These are phyloP conservation scores for Eucalyptus victrix DNA, from an alignment of 345 rosid species.

Conservation along the genomic window DNA sequence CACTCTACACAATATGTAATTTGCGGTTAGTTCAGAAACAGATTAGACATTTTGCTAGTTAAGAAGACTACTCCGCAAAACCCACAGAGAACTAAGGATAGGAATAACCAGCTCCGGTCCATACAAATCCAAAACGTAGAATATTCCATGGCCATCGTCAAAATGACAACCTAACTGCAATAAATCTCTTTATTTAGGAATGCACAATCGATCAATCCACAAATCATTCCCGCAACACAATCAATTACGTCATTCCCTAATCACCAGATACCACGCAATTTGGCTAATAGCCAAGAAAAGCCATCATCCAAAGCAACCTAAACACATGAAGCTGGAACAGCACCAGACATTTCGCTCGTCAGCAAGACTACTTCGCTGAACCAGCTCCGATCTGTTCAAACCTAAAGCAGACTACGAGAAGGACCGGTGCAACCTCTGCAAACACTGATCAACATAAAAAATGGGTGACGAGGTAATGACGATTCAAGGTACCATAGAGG, in stretches of 20 bases:
- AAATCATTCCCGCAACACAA: background rate
- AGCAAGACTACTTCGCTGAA: background rate
- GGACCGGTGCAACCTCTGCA: background rate
- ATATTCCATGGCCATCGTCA: background rate
- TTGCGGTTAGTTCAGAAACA: background rate
- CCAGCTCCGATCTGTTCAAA: background rate
- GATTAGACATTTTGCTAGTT: background rate
- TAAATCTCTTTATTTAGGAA: background rate
- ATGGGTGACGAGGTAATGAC: background rate
- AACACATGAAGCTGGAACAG: background rate
- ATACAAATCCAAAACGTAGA: background rate
- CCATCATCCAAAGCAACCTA: background rate
- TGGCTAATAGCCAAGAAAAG: background rate
- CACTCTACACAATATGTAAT: background rate
- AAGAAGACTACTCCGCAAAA: background rate
- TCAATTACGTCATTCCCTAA: background rate
- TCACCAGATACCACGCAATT: background rate
- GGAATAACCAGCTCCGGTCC: rapidly evolving
- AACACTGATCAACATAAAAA: background rate
- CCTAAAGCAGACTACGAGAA: background rate
- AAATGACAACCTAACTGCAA: background rate
- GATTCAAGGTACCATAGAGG: slow-evolving; percentile 35
- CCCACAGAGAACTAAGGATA: background rate
- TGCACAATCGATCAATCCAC: background rate
- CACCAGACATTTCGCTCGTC: background rate